phyloP scores from a whole-genome alignment of 2,329 filamentous ascomycete species.

The Penicillium sp. region DNA sequence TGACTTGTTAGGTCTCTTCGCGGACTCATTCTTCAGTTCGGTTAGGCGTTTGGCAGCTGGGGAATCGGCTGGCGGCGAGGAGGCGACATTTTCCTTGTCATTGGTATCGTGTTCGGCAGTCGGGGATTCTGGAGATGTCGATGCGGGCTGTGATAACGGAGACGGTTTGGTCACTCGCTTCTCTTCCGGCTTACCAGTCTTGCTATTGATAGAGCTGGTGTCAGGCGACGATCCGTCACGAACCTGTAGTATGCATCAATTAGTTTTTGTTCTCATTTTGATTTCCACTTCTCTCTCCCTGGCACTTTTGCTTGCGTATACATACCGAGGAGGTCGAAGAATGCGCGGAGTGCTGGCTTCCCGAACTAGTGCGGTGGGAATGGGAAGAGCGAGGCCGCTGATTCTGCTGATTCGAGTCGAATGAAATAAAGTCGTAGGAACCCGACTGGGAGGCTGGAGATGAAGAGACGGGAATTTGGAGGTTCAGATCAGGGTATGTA shows the following conservation, averaged over 20 bases:
- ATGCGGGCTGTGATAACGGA: conserved; percentile 71
- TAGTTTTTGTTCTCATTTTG: background rate
- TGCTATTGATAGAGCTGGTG: conserved; percentile 23
- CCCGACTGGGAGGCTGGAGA: conserved; percentile 36
- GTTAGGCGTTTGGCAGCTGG: conserved; percentile 83
- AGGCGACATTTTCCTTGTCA: conserved; percentile 32
- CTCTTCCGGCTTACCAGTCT: conserved; percentile 64
- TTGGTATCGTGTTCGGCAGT: conserved; percentile 21
- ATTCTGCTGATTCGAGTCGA: conserved; percentile 25
- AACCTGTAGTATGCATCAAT: conserved; percentile 18
- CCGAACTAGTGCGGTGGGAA: conserved; percentile 63
- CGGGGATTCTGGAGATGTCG: conserved; percentile 47
- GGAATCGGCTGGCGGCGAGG: conserved; percentile 53
- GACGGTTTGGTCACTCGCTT: conserved; percentile 72
- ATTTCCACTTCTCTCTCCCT: background rate
- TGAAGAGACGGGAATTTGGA: conserved; percentile 36
- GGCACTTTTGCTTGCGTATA: background rate
- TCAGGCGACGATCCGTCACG: conserved; percentile 29
- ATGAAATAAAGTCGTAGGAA: conserved; percentile 39
- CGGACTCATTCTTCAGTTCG: conserved; percentile 77
- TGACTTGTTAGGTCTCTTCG: conserved; percentile 78
- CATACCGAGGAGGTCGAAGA: conserved; percentile 71
- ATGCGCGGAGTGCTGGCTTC: conserved; percentile 59
- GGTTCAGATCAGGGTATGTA: conserved; percentile 41
- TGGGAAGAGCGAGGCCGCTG: conserved; percentile 42